Evolutionary conservation across 164 flowering plant species (phyloP).

Genomic region (Vitis rotundifolia): DNA sequence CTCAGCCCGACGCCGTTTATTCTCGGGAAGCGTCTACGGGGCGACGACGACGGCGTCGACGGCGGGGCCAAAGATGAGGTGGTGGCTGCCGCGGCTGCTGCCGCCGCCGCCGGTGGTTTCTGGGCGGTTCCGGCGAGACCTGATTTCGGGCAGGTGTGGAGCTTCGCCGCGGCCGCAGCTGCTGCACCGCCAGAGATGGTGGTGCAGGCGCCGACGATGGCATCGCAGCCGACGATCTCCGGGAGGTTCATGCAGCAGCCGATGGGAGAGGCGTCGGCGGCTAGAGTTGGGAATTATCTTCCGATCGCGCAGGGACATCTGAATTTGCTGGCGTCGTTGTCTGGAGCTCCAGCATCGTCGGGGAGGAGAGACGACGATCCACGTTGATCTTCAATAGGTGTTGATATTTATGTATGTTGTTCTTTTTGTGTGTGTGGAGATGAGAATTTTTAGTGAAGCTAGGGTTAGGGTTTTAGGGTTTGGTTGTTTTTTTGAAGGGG

Average conservation of each 20-base stretch:
- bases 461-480: constrained; percentile 22
- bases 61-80: constrained; percentile 5
- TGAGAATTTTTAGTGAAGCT: constrained; percentile 12
- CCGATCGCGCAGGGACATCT: constrained; percentile 68
- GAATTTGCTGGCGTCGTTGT: constrained; percentile 70
- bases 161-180: constrained; percentile 61
- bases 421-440: constrained; percentile 18
- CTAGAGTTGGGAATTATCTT: constrained; percentile 69
- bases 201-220: constrained; percentile 27
- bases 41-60: constrained; percentile 44
- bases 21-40: constrained; percentile 73
- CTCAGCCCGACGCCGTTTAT: constrained; percentile 60
- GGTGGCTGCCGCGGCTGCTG: constrained; percentile 1
- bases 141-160: constrained; percentile 83
- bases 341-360: constrained; percentile 45
- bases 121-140: constrained; percentile 87
- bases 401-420: constrained; percentile 6
- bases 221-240: constrained; percentile 31
- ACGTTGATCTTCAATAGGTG: constrained; percentile 29
- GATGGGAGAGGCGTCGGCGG: constrained; percentile 76
- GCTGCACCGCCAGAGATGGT: constrained; percentile 51
- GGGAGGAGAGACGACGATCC: constrained; percentile 62
- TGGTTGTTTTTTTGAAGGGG: constrained; percentile 21
- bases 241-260: constrained; percentile 45
- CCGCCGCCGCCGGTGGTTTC: constrained; percentile 47